These are phyloP conservation scores for Cryphonectria naterciae DNA, from an alignment of 2,329 filamentous ascomycete species.

Conservation along the genomic window DNA sequence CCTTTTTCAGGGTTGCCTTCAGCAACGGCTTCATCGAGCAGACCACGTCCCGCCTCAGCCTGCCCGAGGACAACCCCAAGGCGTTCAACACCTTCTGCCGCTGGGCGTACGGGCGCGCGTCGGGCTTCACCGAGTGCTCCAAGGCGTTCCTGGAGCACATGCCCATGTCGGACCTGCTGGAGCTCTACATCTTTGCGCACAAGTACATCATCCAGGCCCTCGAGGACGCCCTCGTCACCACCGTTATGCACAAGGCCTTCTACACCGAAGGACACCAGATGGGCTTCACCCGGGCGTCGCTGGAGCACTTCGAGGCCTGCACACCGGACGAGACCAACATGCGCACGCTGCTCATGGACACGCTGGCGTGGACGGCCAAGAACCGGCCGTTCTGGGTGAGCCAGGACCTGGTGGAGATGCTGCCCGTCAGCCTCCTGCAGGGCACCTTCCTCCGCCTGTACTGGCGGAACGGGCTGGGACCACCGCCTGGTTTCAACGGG, in stretches of 20 bases:
- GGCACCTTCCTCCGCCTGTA: neutral
- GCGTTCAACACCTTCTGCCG: constrained; percentile 36
- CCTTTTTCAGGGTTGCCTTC: neutral
- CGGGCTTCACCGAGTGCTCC: neutral
- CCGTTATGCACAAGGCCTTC: neutral
- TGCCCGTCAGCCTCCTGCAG: neutral
- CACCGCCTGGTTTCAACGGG: neutral
- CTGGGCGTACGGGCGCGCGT: constrained; percentile 36
- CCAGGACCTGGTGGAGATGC: neutral
- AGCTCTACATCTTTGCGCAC: constrained; percentile 3
- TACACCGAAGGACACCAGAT: neutral
- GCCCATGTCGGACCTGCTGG: neutral
- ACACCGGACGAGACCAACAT: neutral
- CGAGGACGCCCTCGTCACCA: constrained; percentile 6
- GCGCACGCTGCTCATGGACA: neutral
- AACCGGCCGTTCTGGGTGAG: neutral
- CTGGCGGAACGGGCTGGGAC: neutral
- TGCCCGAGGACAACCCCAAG: constrained; percentile 38
- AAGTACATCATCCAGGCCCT: neutral
- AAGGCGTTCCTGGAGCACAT: neutral
- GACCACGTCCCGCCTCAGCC: constrained; percentile 25
- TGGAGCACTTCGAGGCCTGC: neutral
- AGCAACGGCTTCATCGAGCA: neutral
- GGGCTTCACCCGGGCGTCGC: neutral
- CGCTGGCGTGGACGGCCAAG: neutral